These are phyloP conservation scores for Conticribra guillardii DNA, from an alignment of 108 stramenopile genomes.

Conservation along the genomic window DNA sequence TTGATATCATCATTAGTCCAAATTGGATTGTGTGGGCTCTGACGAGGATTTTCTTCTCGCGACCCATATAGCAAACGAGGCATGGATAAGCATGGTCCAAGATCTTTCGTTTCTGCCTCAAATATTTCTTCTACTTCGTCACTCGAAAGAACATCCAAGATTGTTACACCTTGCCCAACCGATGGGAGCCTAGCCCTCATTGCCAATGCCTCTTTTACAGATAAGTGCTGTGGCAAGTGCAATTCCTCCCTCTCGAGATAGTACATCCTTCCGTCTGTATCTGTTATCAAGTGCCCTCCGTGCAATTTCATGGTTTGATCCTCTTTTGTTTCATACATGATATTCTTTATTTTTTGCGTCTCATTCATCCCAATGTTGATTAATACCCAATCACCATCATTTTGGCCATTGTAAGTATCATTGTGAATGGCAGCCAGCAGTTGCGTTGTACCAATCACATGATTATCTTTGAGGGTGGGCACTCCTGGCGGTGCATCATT, in stretches of 20 bases:
- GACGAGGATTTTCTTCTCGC: conserved; percentile 19
- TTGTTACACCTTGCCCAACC: background rate
- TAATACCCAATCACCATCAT: background rate
- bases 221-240: too few species aligned
- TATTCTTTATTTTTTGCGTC: background rate
- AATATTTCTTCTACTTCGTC: too few species aligned
- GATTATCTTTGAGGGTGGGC: background rate
- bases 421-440: background rate
- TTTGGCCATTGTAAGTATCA: background rate
- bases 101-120: background rate
- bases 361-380: background rate
- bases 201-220: too few species aligned
- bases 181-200: too few species aligned
- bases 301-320: too few species aligned
- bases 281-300: too few species aligned
- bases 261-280: too few species aligned
- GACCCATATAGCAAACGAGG: conserved; percentile 37
- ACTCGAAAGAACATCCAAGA: background rate
- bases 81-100: conserved; percentile 28
- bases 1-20: too few species aligned
- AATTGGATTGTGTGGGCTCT: too few species aligned
- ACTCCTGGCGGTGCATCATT: background rate
- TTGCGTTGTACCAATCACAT: background rate
- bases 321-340: background rate
- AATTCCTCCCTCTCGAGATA: too few species aligned